Base-by-base conservation (phyloP, 371 early-diverging fungal species). In the Massospora cicadina region DNA sequence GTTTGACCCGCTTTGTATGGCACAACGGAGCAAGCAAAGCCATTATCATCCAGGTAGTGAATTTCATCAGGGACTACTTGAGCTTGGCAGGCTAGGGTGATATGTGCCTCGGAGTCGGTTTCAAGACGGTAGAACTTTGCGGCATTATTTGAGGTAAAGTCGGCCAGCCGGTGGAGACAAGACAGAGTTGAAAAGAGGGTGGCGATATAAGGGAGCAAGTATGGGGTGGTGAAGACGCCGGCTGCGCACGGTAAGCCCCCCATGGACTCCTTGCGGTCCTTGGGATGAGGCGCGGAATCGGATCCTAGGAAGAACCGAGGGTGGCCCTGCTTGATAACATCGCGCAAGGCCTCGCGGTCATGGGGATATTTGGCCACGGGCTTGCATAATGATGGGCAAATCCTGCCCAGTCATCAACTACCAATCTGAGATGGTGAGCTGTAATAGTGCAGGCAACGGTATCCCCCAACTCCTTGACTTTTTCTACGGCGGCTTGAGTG, bases 321-420 rank as follows among this genome's bases (percentile, higher is more conserved):
- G 69, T 94, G 93, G 78, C 85, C 87, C 64, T 83, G 80, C 64
- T 72, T 75, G 55, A 95, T 77, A n/a, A 90, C 81, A n/a, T 87
- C 80, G 31, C 87, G 85, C 55, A 98, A 79, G 1, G 98, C 98
- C 5, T 81, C 79, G 24, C 96, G 84, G 71, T 98, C 98, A 66
- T 83, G 83, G 13, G 94, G 94, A 70, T 73, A 93, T 74, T 98
- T 98, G 53, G 98, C 96, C 21, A 98, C 96, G 29, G 98, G 98
- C 74, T 98, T 98, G 80, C 98, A 98, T 72, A 89, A 98, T 92
- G 85, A 72, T 96, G 96, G 64, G 88, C 85, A 67, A 91, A 83
- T 13, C 93, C 93, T 25, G 94, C 95, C 96, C 96, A 96, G 75
- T 96, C 95, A 71, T 98, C 95, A 1, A 95, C 89, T 33, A 87